A percentile compares a stretch with the other conserved stretches of the same genome.
These are phyloP conservation scores for Phytophthora pisi DNA, from an alignment of 352 stramenopile species.

Conservation along the genomic window DNA sequence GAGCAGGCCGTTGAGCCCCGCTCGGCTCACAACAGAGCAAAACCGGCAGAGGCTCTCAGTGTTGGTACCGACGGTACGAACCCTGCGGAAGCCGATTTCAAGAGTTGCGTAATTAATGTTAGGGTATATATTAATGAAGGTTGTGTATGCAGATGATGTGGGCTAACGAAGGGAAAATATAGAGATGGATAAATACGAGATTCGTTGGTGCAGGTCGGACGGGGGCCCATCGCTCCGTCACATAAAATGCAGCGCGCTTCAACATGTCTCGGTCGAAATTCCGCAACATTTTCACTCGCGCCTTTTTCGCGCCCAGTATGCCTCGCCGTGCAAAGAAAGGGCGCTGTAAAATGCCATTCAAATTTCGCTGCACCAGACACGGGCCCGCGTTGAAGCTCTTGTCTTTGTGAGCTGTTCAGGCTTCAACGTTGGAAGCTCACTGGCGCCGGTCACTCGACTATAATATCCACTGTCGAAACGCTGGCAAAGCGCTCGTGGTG, in stretches of 20 bases:
- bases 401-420: slow-evolving; percentile 4
- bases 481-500: neutral
- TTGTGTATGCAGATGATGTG: no score
- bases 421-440: neutral
- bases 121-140: neutral
- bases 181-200: neutral
- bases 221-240: slow-evolving; percentile 35
- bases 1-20: neutral
- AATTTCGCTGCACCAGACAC: slow-evolving; percentile 12
- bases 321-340: neutral
- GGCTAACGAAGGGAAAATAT: no score
- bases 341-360: slow-evolving; percentile 12
- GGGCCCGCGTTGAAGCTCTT: slow-evolving; percentile 7
- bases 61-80: slow-evolving; percentile 24
- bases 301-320: slow-evolving; percentile 21
- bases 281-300: slow-evolving; percentile 8
- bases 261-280: slow-evolving; percentile 22
- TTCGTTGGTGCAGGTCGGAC: neutral
- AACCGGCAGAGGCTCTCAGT: neutral
- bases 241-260: slow-evolving; percentile 34
- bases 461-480: slow-evolving; percentile 3
- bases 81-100: neutral
- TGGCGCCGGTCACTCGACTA: neutral
- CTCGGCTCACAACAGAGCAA: slow-evolving; percentile 3
- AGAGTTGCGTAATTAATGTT: neutral